Percentiles rank a stretch among this genome's conserved stretches.
Evolutionary conservation across 2,329 filamentous ascomycete species (phyloP).

Genomic region (Diaporthe sp.): DNA sequence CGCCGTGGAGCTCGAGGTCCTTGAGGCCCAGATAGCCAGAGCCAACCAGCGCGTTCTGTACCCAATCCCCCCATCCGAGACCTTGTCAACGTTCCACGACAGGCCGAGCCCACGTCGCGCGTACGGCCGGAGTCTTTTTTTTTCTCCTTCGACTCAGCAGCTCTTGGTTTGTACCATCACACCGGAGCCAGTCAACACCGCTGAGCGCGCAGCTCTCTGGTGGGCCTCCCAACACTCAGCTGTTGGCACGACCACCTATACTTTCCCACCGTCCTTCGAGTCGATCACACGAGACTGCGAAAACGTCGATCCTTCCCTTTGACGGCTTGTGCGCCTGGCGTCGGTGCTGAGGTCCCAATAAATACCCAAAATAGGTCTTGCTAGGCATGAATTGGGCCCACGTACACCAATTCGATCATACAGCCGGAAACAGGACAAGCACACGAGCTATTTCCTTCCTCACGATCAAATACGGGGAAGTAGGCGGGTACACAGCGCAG

Average conservation of each 20-base stretch:
- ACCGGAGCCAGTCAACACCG: not conserved
- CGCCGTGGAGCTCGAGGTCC: conserved; percentile 14
- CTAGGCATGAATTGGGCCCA: conserved; percentile 28
- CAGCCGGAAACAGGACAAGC: conserved; percentile 2
- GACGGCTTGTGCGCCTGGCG: not conserved
- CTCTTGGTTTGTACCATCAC: not conserved
- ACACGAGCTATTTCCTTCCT: not conserved
- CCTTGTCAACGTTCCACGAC: conserved; percentile 28
- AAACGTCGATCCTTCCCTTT: not conserved
- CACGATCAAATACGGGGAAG: not conserved
- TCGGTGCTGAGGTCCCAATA: not conserved
- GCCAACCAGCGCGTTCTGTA: conserved; percentile 13
- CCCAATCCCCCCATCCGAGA: not conserved
- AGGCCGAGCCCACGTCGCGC: conserved; percentile 20
- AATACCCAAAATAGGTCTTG: not conserved
- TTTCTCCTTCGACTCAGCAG: not conserved
- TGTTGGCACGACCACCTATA: not conserved
- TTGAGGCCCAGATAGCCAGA: conserved; percentile 11
- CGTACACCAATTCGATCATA: conserved; percentile 11
- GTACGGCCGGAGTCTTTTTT: conserved; percentile 28
- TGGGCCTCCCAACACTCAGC: not conserved
- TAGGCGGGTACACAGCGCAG: not conserved
- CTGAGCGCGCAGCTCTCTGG: conserved; percentile 3
- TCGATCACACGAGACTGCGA: conserved; percentile 25
- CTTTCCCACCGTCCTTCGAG: not conserved